phyloP scores from a whole-genome alignment of 176 grass and related monocot genomes.

The Triticum dicoccoides region DNA sequence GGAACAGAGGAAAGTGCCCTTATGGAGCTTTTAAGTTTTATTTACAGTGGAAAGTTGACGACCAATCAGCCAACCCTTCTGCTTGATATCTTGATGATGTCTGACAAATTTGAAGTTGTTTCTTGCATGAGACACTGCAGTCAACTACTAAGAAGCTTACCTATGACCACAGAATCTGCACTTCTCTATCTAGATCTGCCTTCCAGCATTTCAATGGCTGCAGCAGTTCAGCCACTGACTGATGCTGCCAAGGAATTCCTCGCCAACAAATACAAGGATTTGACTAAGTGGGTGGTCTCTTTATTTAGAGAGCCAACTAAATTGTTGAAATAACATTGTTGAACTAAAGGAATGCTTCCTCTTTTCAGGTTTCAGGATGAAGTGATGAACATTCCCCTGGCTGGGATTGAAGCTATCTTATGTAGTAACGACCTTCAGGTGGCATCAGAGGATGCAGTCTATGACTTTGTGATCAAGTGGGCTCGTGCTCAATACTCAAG shows the following conservation, averaged over 20 bases:
- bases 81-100: slow-evolving; percentile 86
- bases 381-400: slow-evolving; percentile 77
- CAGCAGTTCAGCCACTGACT: slow-evolving; percentile 86
- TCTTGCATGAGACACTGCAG: slow-evolving; percentile 96
- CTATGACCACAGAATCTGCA: slow-evolving; percentile 97
- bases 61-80: slow-evolving; percentile 59
- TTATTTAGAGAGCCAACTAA: background rate
- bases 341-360: slow-evolving; percentile 18
- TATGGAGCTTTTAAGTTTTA: slow-evolving; percentile 88
- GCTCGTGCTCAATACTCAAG: slow-evolving; percentile 68
- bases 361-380: slow-evolving; percentile 82
- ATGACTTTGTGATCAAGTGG: slow-evolving; percentile 93
- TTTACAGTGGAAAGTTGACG: slow-evolving; percentile 87
- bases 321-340: background rate
- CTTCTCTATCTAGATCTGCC: slow-evolving; percentile 92
- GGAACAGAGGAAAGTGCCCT: slow-evolving; percentile 91
- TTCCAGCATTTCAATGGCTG: slow-evolving; percentile 77
- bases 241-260: slow-evolving; percentile 95
- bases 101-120: slow-evolving; percentile 97
- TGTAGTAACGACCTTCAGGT: slow-evolving; percentile 89
- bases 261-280: slow-evolving; percentile 80
- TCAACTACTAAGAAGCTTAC: slow-evolving; percentile 84
- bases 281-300: slow-evolving; percentile 72
- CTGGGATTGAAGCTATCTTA: slow-evolving; percentile 79
- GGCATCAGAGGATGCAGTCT: slow-evolving; percentile 93